Percentiles rank a stretch among this genome's conserved stretches.
Evolutionary conservation across 1,139 yeast species (phyloP).

Genomic region (Magnusiomyces magnusii): DNA sequence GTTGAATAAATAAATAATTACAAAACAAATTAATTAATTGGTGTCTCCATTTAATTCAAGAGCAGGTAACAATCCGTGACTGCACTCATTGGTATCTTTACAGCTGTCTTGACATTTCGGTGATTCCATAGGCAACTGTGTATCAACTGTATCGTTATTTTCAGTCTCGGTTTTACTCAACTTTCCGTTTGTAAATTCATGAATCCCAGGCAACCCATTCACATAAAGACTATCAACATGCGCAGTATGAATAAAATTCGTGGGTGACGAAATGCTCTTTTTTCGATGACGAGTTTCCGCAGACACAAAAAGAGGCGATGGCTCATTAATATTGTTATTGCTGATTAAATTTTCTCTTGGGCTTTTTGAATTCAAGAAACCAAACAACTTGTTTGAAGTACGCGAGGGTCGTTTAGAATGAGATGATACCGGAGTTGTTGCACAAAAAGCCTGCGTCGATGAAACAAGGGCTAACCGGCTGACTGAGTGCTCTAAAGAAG

Average conservation of each 20-base stretch:
- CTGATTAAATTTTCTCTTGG: background rate
- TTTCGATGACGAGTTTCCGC: background rate
- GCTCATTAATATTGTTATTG: background rate
- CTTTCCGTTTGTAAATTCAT: background rate
- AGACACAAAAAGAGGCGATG: background rate
- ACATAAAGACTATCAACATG: conserved; percentile 4
- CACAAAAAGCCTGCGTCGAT: background rate
- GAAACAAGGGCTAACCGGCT: background rate
- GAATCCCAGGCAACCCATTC: background rate
- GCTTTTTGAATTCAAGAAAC: background rate
- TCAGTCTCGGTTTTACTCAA: background rate
- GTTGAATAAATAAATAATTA: no score
- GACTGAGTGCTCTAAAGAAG: background rate
- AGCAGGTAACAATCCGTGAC: background rate
- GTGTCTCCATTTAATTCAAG: background rate
- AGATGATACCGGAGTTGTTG: background rate
- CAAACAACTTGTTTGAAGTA: background rate
- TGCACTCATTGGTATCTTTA: background rate
- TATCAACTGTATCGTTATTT: background rate
- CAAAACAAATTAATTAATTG: no score
- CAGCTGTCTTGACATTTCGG: background rate
- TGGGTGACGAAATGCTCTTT: conserved; percentile 4
- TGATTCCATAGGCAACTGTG: background rate
- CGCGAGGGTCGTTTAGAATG: background rate
- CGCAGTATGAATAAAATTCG: conserved; percentile 12